These are phyloP conservation scores for Lachnellula cervina DNA, from an alignment of 2,329 filamentous ascomycete species.

Conservation along the genomic window DNA sequence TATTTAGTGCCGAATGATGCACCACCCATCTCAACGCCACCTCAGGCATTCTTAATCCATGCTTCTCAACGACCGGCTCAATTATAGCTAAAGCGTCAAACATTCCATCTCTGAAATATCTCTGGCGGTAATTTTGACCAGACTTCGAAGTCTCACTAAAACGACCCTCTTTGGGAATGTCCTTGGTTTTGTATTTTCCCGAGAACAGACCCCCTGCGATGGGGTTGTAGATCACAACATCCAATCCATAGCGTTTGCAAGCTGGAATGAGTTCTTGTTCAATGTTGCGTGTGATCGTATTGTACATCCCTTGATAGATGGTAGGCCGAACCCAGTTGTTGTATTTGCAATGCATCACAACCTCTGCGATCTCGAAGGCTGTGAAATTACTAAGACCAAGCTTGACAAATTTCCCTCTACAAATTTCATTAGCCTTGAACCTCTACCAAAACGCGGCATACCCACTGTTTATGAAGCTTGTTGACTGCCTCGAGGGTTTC, in stretches of 20 bases:
- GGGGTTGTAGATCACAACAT: constrained; percentile 79
- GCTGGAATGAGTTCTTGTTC: constrained; percentile 70
- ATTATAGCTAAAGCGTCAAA: constrained; percentile 57
- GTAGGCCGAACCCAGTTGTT: constrained; percentile 66
- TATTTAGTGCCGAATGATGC: constrained; percentile 55
- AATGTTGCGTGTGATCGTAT: constrained; percentile 69
- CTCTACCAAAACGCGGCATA: neutral
- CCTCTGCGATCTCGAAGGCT: constrained; percentile 81
- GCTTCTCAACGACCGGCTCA: constrained; percentile 54
- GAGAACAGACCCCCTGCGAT: constrained; percentile 75
- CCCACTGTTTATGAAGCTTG: constrained; percentile 65
- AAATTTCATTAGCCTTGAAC: neutral
- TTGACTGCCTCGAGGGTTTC: constrained; percentile 75
- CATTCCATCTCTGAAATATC: constrained; percentile 59
- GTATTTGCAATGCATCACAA: constrained; percentile 72
- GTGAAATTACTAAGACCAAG: constrained; percentile 82
- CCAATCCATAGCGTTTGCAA: constrained; percentile 70
- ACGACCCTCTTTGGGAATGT: constrained; percentile 59
- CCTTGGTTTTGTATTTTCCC: constrained; percentile 56
- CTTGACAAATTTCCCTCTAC: constrained; percentile 68
- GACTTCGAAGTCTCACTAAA: constrained; percentile 52
- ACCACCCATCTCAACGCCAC: constrained; percentile 55
- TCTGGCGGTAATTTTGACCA: constrained; percentile 49
- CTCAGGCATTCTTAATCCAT: constrained; percentile 55
- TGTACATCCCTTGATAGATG: constrained; percentile 87